Evolutionary conservation across 257 asterid species (phyloP).

Genomic region (Lavandula angustifolia): DNA sequence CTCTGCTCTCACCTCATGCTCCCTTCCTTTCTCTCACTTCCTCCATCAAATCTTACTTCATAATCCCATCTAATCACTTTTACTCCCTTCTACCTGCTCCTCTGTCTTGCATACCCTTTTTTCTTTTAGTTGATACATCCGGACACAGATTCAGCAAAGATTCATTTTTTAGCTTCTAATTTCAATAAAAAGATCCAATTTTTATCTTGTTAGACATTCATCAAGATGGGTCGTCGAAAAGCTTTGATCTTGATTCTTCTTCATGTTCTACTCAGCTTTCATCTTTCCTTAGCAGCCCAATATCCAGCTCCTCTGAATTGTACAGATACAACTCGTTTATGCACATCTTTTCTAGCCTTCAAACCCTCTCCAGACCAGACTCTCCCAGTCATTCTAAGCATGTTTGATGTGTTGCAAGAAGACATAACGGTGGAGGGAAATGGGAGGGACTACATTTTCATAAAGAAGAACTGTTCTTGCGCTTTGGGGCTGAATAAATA

Average conservation of each 20-base stretch:
- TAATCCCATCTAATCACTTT: constrained; percentile 19
- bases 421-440: constrained; percentile 80
- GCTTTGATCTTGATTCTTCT: constrained; percentile 43
- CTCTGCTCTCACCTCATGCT: constrained; percentile 36
- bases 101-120: constrained; percentile 27
- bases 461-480: constrained; percentile 93
- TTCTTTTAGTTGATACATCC: constrained; percentile 19
- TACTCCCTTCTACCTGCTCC: constrained; percentile 12
- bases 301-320: constrained; percentile 68
- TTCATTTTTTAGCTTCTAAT: constrained; percentile 2
- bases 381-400: constrained; percentile 68
- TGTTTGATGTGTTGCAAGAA: constrained; percentile 83
- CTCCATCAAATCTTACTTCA: constrained; percentile 29
- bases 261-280: constrained; percentile 33
- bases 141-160: constrained; percentile 20
- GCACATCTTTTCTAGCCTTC: constrained; percentile 86
- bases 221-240: constrained; percentile 46
- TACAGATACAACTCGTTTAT: constrained; percentile 71
- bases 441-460: constrained; percentile 70
- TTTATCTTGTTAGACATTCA: background rate
- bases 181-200: constrained; percentile 23
- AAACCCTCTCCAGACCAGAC: constrained; percentile 65
- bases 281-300: constrained; percentile 31
- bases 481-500: constrained; percentile 51
- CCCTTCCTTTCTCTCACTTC: constrained; percentile 28